Percentiles rank a stretch among this genome's conserved stretches.
Conservation (phyloP, 352 stramenopile species). For the Pseudoperonospora humuli region DNA sequence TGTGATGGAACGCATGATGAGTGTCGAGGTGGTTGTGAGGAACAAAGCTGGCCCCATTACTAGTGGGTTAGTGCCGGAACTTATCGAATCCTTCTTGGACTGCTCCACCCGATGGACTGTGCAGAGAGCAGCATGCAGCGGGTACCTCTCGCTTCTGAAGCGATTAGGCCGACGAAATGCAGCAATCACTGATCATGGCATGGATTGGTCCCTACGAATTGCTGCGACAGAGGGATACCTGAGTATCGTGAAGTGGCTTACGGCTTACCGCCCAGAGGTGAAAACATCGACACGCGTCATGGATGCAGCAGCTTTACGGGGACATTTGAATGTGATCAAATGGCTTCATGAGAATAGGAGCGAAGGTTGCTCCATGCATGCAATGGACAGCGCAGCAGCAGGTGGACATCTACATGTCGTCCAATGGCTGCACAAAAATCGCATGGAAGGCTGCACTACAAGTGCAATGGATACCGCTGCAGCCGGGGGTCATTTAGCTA, state of each 20-base stretch:
- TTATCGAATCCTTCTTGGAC: conserved; percentile 48
- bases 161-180: conserved; percentile 29
- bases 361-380: conserved; percentile 47
- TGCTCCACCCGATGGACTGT: conserved; percentile 48
- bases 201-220: conserved; percentile 53
- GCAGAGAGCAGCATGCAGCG: conserved; percentile 40
- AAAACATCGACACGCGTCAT: conserved; percentile 39
- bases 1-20: conserved; percentile 28
- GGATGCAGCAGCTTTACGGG: conserved; percentile 61
- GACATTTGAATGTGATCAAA: conserved; percentile 41
- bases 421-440: conserved; percentile 44
- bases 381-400: conserved; percentile 54
- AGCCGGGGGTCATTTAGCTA: conserved; percentile 37
- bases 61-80: conserved; percentile 26
- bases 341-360: conserved; percentile 48
- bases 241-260: conserved; percentile 32
- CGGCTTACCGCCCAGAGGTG: conserved; percentile 21
- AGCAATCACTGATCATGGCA: conserved; percentile 33
- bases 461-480: conserved; percentile 57
- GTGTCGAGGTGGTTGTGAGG: conserved; percentile 34
- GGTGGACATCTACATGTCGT: conserved; percentile 50
- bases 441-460: conserved; percentile 47
- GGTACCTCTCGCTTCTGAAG: conserved; percentile 38
- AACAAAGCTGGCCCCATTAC: conserved; percentile 22
- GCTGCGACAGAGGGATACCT: conserved; percentile 36